phyloP scores from a whole-genome alignment of 768 basidiomycete genomes.

The Boletus vermiculosoides region DNA sequence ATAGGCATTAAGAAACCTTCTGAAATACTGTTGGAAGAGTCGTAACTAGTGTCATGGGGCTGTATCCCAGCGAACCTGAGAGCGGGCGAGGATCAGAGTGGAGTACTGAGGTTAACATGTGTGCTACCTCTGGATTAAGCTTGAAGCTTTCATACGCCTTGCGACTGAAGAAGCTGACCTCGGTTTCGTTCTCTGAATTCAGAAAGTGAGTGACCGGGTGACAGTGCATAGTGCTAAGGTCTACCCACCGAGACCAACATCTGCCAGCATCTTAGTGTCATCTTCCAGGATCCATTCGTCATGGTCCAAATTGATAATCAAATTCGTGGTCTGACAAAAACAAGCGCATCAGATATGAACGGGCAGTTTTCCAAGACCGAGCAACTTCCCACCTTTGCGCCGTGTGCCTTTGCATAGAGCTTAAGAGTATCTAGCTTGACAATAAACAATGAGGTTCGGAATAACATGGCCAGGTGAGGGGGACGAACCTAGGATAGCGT shows the following conservation, averaged over 20 bases:
- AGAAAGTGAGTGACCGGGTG: neutral
- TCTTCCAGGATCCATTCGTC: slow-evolving; percentile 90
- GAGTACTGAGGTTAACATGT: neutral
- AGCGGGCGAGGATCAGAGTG: neutral
- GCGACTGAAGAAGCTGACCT: slow-evolving; percentile 88
- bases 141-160: slow-evolving; percentile 80
- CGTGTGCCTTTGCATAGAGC: slow-evolving; percentile 91
- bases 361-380: neutral
- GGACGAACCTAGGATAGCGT: slow-evolving; percentile 59
- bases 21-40: neutral
- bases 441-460: neutral
- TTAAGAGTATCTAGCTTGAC: slow-evolving; percentile 79
- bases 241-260: slow-evolving; percentile 72
- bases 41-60: slow-evolving; percentile 6
- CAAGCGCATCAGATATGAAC: neutral
- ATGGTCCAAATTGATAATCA: slow-evolving; percentile 96
- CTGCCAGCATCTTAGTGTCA: slow-evolving; percentile 60
- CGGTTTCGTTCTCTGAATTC: slow-evolving; percentile 85
- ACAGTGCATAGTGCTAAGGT: neutral
- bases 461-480: neutral
- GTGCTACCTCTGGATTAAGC: slow-evolving; percentile 70
- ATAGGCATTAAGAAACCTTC: slow-evolving; percentile 20
- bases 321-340: slow-evolving; percentile 76
- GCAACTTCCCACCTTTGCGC: slow-evolving; percentile 66
- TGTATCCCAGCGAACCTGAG: slow-evolving; percentile 32